phyloP scores from a whole-genome alignment of 2,329 filamentous ascomycete species.

The Stachybotrys elegans region DNA sequence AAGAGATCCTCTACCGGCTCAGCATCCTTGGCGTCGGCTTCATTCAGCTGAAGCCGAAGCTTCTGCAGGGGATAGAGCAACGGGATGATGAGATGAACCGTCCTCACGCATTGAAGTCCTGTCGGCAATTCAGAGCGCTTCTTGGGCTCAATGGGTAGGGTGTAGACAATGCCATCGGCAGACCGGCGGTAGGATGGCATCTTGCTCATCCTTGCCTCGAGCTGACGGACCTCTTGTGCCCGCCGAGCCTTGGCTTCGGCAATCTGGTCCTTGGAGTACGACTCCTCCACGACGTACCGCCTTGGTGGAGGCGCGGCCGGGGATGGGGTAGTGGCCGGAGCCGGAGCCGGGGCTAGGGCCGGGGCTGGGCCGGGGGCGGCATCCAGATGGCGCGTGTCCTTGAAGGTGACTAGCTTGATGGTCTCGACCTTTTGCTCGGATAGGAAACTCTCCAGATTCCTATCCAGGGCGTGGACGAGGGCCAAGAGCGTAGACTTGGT shows the following conservation, averaged over 20 bases:
- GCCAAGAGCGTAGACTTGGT: slow-evolving; percentile 56
- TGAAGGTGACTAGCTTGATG: slow-evolving; percentile 61
- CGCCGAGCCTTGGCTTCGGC: slow-evolving; percentile 57
- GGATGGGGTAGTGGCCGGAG: neutral
- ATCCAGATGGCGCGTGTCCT: slow-evolving; percentile 47
- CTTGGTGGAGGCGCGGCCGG: slow-evolving; percentile 9
- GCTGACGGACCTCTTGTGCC: slow-evolving; percentile 62
- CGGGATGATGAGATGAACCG: slow-evolving; percentile 65
- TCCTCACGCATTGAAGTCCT: slow-evolving; percentile 56
- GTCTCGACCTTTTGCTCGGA: slow-evolving; percentile 67
- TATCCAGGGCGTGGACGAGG: slow-evolving; percentile 66
- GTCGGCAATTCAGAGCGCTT: slow-evolving; percentile 55
- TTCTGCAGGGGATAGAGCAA: slow-evolving; percentile 66
- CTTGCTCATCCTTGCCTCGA: slow-evolving; percentile 70
- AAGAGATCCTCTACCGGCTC: slow-evolving; percentile 63
- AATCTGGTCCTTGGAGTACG: slow-evolving; percentile 56
- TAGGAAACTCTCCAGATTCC: slow-evolving; percentile 64
- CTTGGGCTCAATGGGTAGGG: slow-evolving; percentile 63
- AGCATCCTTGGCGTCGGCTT: slow-evolving; percentile 55
- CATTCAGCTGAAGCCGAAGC: slow-evolving; percentile 61
- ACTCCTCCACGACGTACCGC: slow-evolving; percentile 37
- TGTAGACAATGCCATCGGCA: slow-evolving; percentile 65
- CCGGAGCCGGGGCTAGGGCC: slow-evolving; percentile 3
- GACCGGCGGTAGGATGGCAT: slow-evolving; percentile 63
- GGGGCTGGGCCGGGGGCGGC: slow-evolving; percentile 3